These are phyloP conservation scores for Ogataea pignaliae DNA, from an alignment of 805 yeast species.

Conservation along the genomic window DNA sequence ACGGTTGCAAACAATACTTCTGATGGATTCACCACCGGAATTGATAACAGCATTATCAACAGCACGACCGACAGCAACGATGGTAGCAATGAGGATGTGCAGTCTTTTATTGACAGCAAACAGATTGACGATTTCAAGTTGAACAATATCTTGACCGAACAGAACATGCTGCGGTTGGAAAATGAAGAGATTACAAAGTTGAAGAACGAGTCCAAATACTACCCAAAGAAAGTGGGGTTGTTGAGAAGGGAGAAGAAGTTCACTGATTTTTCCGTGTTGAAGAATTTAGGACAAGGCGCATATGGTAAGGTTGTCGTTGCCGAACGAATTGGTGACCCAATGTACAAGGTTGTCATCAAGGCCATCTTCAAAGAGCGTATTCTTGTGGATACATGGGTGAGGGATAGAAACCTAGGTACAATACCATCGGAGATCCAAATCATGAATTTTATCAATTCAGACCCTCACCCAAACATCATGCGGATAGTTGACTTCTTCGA, in stretches of 20 bases:
- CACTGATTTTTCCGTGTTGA: conserved; percentile 63
- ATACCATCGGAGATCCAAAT: conserved; percentile 96
- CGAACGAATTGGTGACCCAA: conserved; percentile 56
- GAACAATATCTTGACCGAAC: conserved; percentile 32
- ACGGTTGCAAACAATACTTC: conserved; percentile 3
- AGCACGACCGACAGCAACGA: conserved; percentile 2
- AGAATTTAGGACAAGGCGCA: conserved; percentile 93
- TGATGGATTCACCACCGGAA: conserved; percentile 2
- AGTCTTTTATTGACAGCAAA: too few species aligned
- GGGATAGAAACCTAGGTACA: conserved; percentile 87
- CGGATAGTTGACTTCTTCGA: conserved; percentile 87
- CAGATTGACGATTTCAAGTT: conserved; percentile 11
- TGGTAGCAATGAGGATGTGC: too few species aligned
- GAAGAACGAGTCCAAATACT: conserved; percentile 34
- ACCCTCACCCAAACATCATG: conserved; percentile 86
- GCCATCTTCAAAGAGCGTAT: conserved; percentile 90
- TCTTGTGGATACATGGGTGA: conserved; percentile 94
- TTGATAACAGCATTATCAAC: conserved; percentile 7
- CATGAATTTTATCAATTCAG: conserved; percentile 70
- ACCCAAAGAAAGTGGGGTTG: conserved; percentile 61
- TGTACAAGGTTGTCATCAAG: conserved; percentile 72
- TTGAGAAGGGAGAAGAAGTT: conserved; percentile 67
- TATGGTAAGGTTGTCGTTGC: conserved; percentile 91
- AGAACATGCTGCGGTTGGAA: conserved; percentile 42
- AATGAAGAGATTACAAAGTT: conserved; percentile 38